Percentiles rank a stretch among this genome's conserved stretches.
Conservation (phyloP, 495 filamentous ascomycete genomes). For the Neurospora terricola region DNA sequence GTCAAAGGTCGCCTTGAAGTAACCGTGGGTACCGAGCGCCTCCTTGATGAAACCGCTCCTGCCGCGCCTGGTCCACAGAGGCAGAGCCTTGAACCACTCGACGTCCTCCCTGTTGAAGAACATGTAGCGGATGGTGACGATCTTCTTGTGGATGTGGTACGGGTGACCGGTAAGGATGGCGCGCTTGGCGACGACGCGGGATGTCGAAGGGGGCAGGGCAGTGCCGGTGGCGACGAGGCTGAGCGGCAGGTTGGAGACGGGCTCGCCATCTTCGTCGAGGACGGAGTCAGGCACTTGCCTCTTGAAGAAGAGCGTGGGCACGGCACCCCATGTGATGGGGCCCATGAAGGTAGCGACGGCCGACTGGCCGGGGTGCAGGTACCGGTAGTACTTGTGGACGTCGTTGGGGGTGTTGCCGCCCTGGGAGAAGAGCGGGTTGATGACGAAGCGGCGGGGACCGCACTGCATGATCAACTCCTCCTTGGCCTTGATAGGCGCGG, state of each 20-base stretch:
- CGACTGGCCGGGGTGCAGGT: conserved; percentile 79
- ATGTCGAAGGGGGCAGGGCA: conserved; percentile 63
- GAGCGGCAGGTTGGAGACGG: conserved; percentile 30
- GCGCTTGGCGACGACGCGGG: conserved; percentile 83
- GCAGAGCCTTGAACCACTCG: conserved; percentile 91
- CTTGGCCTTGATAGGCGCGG: conserved; percentile 74
- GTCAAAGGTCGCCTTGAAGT: conserved; percentile 98
- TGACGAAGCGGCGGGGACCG: conserved; percentile 71
- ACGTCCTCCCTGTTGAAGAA: conserved; percentile 97
- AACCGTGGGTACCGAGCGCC: conserved; percentile 88
- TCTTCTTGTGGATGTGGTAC: conserved; percentile 94
- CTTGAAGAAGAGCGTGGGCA: conserved; percentile 82
- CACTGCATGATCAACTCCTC: conserved; percentile 81
- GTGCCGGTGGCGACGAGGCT: conserved; percentile 79
- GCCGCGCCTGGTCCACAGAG: conserved; percentile 86
- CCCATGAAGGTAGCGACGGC: conserved; percentile 86
- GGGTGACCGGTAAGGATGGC: conserved; percentile 92
- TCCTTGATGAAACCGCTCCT: conserved; percentile 87
- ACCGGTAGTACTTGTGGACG: conserved; percentile 93
- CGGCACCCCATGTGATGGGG: conserved; percentile 84
- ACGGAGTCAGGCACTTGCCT: conserved; percentile 24
- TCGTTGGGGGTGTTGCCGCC: conserved; percentile 80
- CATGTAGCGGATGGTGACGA: conserved; percentile 97
- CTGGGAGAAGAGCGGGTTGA: conserved; percentile 85
- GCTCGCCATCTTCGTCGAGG: conserved; percentile 18